These are phyloP conservation scores for Metschnikowia hibisci DNA, from an alignment of 805 yeast species.

Conservation along the genomic window DNA sequence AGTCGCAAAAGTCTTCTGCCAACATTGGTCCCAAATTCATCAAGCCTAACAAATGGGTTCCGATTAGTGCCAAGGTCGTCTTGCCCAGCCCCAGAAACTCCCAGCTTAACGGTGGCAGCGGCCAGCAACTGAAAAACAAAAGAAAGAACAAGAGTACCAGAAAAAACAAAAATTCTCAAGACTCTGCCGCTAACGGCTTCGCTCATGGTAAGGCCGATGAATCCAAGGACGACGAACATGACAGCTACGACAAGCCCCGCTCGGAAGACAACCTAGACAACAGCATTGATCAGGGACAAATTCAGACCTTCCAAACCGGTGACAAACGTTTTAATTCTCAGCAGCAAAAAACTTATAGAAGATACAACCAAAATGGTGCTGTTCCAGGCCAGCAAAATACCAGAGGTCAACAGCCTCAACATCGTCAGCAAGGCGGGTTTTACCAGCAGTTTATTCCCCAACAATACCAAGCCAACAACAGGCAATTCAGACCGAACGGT, in stretches of 20 bases:
- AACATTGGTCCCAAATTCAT: constrained; percentile 27
- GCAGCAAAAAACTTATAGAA: constrained; percentile 27
- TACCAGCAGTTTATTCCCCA: constrained; percentile 29
- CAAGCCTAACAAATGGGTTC: constrained; percentile 45
- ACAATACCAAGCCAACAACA: constrained; percentile 25
- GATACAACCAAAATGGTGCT: constrained; percentile 22
- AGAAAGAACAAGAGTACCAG: constrained; percentile 23
- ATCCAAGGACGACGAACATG: constrained; percentile 10
- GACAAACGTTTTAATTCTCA: constrained; percentile 12
- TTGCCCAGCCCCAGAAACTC: constrained; percentile 35
- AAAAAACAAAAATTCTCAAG: constrained; percentile 13
- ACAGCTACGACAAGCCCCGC: constrained; percentile 6
- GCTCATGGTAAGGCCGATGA: constrained; percentile 11
- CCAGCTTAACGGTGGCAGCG: constrained; percentile 16
- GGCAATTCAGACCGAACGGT: constrained; percentile 24
- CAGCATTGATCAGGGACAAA: constrained; percentile 9
- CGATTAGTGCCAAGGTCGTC: constrained; percentile 40
- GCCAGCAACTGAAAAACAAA: constrained; percentile 23
- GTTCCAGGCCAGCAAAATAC: constrained; percentile 20
- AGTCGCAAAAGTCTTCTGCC: constrained; percentile 14
- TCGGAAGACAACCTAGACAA: constrained; percentile 9
- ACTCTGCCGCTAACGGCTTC: constrained; percentile 9
- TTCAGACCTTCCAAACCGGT: constrained; percentile 8
- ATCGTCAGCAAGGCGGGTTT: constrained; percentile 23
- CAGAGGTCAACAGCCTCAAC: constrained; percentile 18